Evolutionary conservation across 2,329 filamentous ascomycete genomes (phyloP), one percentile per base, ranked within the genome.

Genomic region (Neoscytalidium dimidiatum): DNA sequence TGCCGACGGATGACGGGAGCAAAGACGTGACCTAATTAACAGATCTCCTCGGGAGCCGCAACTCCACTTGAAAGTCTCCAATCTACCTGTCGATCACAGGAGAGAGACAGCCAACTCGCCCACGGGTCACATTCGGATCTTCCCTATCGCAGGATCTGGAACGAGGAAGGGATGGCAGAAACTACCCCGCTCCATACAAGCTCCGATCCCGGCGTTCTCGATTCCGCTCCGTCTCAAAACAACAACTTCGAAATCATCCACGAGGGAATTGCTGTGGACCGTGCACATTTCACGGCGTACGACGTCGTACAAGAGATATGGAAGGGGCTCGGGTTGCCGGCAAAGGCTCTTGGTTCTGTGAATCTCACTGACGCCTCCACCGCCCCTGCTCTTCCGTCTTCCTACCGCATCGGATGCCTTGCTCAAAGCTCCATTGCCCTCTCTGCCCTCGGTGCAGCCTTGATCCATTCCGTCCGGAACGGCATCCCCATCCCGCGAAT

Each of bases 401-500:
- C 84, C 0, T 87, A 82, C 77, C 85, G 84, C 64, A 79, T 87
- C 14, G 82, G 79, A 0, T 74, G 82, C 41, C 74, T 88, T 0
- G 84, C 84, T 0, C 85, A 87, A 68, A 75, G 79, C 11, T 78
- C 81, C 1, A 84, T 88, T 28, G 82, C 79, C 0, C 69, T 84
- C 0, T 83, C 85, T 0, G 82, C 82, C 0, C 74, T 88, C 0
- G 71, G 79, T 0, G 85, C 85, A 1, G 79, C 84, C 0, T 75
- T 83, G 8, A 70, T 85, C 13, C 74, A 81, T 65, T 74, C 81
- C 1, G 41, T 72, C 1, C 75, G 79, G 2, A 74, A 75, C 8
- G 6, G 62, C 5, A 68, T 35, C 0, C 0, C 66, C 0, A 64
- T 81, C 0, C 79, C 82, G 0, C 67, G 28, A 0, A 79, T 85